phyloP scores from a whole-genome alignment of 2,329 filamentous ascomycete species.

The Simplicillium aogashimaense region DNA sequence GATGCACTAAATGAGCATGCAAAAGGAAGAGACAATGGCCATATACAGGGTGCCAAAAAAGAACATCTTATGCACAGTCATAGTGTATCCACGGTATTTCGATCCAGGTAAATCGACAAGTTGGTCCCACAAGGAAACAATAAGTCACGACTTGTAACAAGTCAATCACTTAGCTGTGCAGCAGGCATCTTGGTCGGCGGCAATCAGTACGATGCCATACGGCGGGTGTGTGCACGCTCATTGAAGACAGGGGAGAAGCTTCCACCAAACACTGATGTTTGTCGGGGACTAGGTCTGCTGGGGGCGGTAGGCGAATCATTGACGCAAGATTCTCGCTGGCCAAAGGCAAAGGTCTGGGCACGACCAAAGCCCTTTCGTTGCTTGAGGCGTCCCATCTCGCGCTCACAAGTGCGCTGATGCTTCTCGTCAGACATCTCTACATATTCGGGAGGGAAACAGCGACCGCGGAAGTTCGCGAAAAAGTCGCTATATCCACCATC shows the following conservation, averaged over 20 bases:
- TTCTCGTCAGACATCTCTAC: conserved; percentile 93
- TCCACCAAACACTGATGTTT: conserved; percentile 26
- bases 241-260: conserved; percentile 33
- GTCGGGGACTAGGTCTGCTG: conserved; percentile 28
- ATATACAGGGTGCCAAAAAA: too few species aligned
- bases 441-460: conserved; percentile 91
- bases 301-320: conserved; percentile 52
- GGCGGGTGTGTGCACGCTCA: conserved; percentile 44
- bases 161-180: conserved; percentile 9
- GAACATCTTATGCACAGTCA: too few species aligned
- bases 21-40: too few species aligned
- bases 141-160: too few species aligned
- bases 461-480: conserved; percentile 65
- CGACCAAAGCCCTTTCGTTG: conserved; percentile 77
- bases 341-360: conserved; percentile 93
- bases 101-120: too few species aligned
- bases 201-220: conserved; percentile 54
- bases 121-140: too few species aligned
- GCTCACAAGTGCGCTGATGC: conserved; percentile 87
- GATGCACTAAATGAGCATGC: too few species aligned
- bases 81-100: too few species aligned
- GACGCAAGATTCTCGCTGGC: conserved; percentile 51
- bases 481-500: conserved; percentile 95
- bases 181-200: conserved; percentile 11
- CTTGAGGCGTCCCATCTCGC: conserved; percentile 87